phyloP scores from a whole-genome alignment of 345 rosid genomes.

The Lepidium sativum region DNA sequence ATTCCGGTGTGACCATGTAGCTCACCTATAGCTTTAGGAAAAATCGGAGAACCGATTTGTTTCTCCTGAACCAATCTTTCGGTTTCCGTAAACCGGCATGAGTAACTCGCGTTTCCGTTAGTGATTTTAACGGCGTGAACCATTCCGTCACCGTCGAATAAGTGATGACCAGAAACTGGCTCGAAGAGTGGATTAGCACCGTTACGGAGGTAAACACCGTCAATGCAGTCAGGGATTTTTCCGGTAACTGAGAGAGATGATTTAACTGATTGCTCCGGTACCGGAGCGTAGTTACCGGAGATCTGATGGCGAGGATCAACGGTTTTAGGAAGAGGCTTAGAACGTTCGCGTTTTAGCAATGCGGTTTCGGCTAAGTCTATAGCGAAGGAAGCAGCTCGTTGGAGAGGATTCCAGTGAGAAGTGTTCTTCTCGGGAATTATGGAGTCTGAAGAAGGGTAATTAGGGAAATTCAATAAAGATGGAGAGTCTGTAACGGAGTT shows the following conservation, averaged over 20 bases:
- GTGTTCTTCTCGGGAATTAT: slow-evolving; percentile 25
- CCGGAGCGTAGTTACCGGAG: slow-evolving; percentile 87
- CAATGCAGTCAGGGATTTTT: slow-evolving; percentile 61
- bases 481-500: slow-evolving; percentile 37
- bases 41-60: slow-evolving; percentile 49
- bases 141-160: slow-evolving; percentile 98
- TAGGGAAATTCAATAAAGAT: slow-evolving; percentile 50
- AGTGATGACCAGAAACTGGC: slow-evolving; percentile 84
- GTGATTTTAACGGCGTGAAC: slow-evolving; percentile 63
- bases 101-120: slow-evolving; percentile 60
- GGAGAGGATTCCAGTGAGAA: slow-evolving; percentile 52
- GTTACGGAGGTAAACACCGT: slow-evolving; percentile 85
- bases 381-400: slow-evolving; percentile 57
- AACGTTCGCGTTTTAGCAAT: slow-evolving; percentile 51
- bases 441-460: slow-evolving; percentile 25
- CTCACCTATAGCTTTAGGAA: slow-evolving; percentile 89
- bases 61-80: slow-evolving; percentile 49
- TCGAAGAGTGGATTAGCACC: slow-evolving; percentile 89
- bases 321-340: slow-evolving; percentile 66
- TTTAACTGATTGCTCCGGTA: slow-evolving; percentile 56
- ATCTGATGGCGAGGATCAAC: slow-evolving; percentile 79
- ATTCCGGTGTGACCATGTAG: slow-evolving; percentile 79
- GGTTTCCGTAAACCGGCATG: slow-evolving; percentile 85
- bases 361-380: slow-evolving; percentile 58
- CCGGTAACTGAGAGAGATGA: slow-evolving; percentile 51